phyloP scores from a whole-genome alignment of 1,284 basidiomycete species.

The Cryptococcus jaspeensis region DNA sequence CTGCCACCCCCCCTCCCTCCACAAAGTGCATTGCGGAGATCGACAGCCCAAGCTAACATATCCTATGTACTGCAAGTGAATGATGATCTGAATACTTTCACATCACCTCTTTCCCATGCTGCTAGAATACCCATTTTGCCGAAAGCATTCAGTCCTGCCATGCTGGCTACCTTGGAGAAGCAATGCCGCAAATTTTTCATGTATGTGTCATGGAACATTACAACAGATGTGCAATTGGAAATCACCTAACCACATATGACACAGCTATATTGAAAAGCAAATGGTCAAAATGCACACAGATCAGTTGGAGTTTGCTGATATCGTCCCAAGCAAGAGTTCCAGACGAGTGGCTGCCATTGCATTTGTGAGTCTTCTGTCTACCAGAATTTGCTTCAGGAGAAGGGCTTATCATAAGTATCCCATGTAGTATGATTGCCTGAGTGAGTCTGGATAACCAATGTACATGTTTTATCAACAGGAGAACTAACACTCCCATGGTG shows the following conservation, averaged over 20 bases:
- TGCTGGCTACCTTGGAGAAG: slow-evolving; percentile 37
- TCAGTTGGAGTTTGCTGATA: slow-evolving; percentile 25
- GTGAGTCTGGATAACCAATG: slow-evolving; percentile 20
- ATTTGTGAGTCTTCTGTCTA: slow-evolving; percentile 26
- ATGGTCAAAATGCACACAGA: slow-evolving; percentile 14
- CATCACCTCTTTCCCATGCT: slow-evolving; percentile 10
- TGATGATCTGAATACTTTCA: slow-evolving; percentile 1
- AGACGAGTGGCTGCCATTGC: slow-evolving; percentile 35
- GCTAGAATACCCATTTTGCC: slow-evolving; percentile 21
- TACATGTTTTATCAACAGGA: not conserved
- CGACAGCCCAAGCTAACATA: too few species aligned
- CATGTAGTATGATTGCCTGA: slow-evolving; percentile 41
- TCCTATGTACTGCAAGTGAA: not conserved
- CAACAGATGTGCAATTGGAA: not conserved
- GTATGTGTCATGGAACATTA: slow-evolving; percentile 23
- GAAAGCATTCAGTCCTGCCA: slow-evolving; percentile 28
- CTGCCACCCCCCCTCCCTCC: too few species aligned
- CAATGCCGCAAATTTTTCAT: slow-evolving; percentile 42
- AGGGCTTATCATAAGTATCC: not conserved
- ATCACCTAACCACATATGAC: not conserved
- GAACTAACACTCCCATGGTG: not conserved
- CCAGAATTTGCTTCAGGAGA: not conserved
- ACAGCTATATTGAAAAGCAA: slow-evolving; percentile 29
- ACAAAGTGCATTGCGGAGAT: too few species aligned
- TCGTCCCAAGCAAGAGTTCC: slow-evolving; percentile 16